Conservation (phyloP, 305 asterid genomes). For the Fraxinus angustifolia region DNA sequence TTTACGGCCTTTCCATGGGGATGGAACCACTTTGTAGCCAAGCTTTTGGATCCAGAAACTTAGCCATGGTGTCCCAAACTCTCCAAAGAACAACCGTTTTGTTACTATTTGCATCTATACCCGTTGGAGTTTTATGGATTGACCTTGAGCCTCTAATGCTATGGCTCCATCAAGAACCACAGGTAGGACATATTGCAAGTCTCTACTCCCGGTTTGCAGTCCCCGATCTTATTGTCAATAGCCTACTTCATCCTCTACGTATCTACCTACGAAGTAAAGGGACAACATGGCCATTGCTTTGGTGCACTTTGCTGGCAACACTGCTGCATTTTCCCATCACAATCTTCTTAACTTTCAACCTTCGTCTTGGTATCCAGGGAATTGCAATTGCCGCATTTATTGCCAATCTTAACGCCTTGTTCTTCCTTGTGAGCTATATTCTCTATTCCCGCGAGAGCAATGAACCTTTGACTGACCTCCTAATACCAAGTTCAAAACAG, state of each 20-base stretch:
- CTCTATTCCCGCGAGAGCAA: constrained; percentile 28
- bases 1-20: constrained; percentile 83
- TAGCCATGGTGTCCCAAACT: constrained; percentile 41
- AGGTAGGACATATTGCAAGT: constrained; percentile 60
- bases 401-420: constrained; percentile 50
- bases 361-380: constrained; percentile 60
- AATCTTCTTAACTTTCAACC: constrained; percentile 59
- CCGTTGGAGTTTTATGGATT: constrained; percentile 65
- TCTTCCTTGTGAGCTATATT: constrained; percentile 52
- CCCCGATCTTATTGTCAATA: constrained; percentile 75
- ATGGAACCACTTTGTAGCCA: constrained; percentile 91
- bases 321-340: constrained; percentile 69
- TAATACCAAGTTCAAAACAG: constrained; percentile 28
- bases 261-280: constrained; percentile 76
- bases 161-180: constrained; percentile 68
- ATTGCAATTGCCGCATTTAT: constrained; percentile 61
- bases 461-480: constrained; percentile 34
- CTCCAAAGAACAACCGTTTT: constrained; percentile 62
- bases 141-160: constrained; percentile 69
- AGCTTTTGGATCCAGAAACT: constrained; percentile 77
- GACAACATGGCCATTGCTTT: constrained; percentile 73
- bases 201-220: constrained; percentile 58
- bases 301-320: constrained; percentile 61
- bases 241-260: constrained; percentile 76
- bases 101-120: constrained; percentile 62